These are phyloP conservation scores for Clonostachys rosea DNA, from an alignment of 2,329 filamentous ascomycete genomes.

Conservation along the genomic window DNA sequence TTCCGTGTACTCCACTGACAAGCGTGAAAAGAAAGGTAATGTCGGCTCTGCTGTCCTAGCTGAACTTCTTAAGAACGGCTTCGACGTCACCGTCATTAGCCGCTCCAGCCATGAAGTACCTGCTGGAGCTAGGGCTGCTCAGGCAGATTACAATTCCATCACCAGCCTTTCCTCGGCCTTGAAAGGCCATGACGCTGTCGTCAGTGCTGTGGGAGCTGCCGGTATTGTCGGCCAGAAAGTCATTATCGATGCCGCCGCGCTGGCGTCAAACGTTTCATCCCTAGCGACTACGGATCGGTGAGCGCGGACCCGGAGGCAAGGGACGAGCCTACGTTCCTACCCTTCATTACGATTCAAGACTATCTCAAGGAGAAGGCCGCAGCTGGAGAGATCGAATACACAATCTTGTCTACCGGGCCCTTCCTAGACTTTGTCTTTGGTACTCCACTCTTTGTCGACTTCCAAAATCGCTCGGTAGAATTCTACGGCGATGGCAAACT, in stretches of 20 bases:
- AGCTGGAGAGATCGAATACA: constrained; percentile 41
- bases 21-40: not conserved
- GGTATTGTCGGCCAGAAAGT: constrained; percentile 26
- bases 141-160: constrained; percentile 22
- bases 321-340: constrained; percentile 42
- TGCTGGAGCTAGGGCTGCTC: constrained; percentile 7
- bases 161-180: constrained; percentile 40
- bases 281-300: constrained; percentile 40
- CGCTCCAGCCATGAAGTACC: constrained; percentile 3
- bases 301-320: constrained; percentile 16
- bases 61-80: not conserved
- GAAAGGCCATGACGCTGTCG: constrained; percentile 44
- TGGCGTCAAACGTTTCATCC: constrained; percentile 51
- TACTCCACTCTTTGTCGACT: constrained; percentile 30
- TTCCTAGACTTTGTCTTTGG: constrained; percentile 50
- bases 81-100: not conserved
- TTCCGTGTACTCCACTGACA: not conserved
- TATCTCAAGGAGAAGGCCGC: constrained; percentile 25
- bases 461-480: constrained; percentile 23
- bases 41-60: not conserved
- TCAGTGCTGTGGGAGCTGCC: constrained; percentile 22
- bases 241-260: constrained; percentile 50
- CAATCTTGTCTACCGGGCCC: constrained; percentile 37
- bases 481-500: constrained; percentile 40
- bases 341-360: constrained; percentile 30